phyloP scores from a whole-genome alignment of 257 asterid species.

The Eucommia ulmoides region DNA sequence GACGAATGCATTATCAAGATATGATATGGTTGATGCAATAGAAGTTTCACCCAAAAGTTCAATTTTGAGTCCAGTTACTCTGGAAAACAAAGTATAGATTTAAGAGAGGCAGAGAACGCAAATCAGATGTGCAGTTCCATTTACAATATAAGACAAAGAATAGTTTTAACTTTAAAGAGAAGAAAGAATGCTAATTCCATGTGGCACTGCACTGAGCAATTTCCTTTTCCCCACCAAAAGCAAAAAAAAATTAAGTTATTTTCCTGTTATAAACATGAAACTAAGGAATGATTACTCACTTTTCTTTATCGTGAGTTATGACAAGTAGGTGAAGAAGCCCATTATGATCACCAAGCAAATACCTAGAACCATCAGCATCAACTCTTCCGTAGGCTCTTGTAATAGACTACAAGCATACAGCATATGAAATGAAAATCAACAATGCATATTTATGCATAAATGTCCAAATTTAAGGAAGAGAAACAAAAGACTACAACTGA shows the following conservation, averaged over 20 bases:
- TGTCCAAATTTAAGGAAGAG: too few species aligned
- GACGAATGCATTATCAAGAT: conserved; percentile 84
- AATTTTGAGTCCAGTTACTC: conserved; percentile 83
- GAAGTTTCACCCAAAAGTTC: conserved; percentile 89
- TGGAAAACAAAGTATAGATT: too few species aligned
- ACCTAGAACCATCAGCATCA: conserved; percentile 88
- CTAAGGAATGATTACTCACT: conserved; percentile 33
- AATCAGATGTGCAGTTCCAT: too few species aligned
- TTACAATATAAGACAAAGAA: too few species aligned
- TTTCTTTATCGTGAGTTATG: conserved; percentile 82
- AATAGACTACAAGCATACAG: conserved; percentile 29
- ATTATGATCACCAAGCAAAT: conserved; percentile 78
- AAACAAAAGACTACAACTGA: background rate
- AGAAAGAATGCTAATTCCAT: too few species aligned
- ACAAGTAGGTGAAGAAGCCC: conserved; percentile 81
- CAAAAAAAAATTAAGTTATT: too few species aligned
- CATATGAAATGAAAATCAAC: conserved; percentile 2
- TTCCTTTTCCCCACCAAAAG: too few species aligned
- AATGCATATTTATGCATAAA: background rate
- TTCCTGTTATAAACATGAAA: too few species aligned
- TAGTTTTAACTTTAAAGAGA: too few species aligned
- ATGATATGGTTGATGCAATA: conserved; percentile 78
- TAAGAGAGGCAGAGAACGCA: conserved; percentile 3
- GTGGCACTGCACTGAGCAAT: too few species aligned
- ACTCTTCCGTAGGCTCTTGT: conserved; percentile 87